phyloP scores from a whole-genome alignment of 1,284 basidiomycete genomes.

The Trichosporon sp. region DNA sequence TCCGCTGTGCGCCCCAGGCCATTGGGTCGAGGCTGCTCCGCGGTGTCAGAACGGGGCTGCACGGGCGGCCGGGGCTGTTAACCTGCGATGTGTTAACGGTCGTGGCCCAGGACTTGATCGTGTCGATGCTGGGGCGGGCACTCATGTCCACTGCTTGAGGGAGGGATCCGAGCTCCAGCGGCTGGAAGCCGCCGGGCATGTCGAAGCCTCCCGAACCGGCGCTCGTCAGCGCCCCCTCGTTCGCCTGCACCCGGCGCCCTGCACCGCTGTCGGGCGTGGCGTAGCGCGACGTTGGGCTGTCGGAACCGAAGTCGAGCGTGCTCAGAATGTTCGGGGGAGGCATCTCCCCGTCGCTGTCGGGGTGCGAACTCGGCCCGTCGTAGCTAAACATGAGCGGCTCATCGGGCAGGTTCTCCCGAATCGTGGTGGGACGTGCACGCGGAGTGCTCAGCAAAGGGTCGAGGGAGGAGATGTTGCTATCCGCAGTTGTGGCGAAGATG shows the following conservation, averaged over 20 bases:
- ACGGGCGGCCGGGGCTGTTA: not conserved
- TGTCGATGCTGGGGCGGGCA: slow-evolving; percentile 13
- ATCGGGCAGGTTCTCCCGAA: slow-evolving; percentile 2
- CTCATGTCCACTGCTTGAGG: not conserved
- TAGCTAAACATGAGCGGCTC: slow-evolving; percentile 15
- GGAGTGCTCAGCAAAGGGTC: slow-evolving; percentile 23
- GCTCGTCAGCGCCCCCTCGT: not conserved
- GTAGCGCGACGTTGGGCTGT: not conserved
- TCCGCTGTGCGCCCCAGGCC: slow-evolving; percentile 6
- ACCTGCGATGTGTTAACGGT: slow-evolving; percentile 10
- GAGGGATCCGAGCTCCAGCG: not conserved
- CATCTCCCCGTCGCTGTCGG: not conserved
- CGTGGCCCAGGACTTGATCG: slow-evolving; percentile 13
- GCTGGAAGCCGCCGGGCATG: not conserved
- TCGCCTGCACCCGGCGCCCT: not conserved
- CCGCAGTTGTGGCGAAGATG: slow-evolving; percentile 43
- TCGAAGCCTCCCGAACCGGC: not conserved
- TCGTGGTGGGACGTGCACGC: not conserved
- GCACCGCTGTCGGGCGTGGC: not conserved
- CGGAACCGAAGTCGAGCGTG: not conserved
- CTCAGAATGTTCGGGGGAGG: not conserved
- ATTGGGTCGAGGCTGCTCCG: slow-evolving; percentile 2
- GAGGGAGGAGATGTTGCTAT: slow-evolving; percentile 36
- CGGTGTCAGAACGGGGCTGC: not conserved
- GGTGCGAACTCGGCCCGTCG: slow-evolving; percentile 12